These are phyloP conservation scores for Ceratobasidium sp. DNA, from an alignment of 1,284 basidiomycete genomes.

Conservation along the genomic window DNA sequence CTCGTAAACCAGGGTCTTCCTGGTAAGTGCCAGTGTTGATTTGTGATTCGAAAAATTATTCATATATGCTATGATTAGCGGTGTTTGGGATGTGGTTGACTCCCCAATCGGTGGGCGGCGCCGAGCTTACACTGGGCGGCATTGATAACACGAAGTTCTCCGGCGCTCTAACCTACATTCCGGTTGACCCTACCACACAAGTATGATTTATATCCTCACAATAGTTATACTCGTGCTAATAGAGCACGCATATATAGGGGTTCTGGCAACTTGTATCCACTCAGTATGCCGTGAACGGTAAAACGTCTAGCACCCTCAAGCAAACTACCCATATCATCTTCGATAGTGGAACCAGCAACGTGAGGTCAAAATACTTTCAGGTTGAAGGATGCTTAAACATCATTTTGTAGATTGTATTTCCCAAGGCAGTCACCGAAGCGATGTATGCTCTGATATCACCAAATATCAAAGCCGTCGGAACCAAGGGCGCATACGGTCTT, in stretches of 20 bases:
- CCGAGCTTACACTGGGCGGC: slow-evolving; percentile 68
- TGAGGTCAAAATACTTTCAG: slow-evolving; percentile 57
- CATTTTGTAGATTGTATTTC: slow-evolving; percentile 39
- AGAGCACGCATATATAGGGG: slow-evolving; percentile 48
- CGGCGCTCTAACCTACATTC: too few relatives aligned
- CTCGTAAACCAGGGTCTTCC: slow-evolving; percentile 17
- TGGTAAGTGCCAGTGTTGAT: neutral
- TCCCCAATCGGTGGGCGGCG: slow-evolving; percentile 64
- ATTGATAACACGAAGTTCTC: slow-evolving; percentile 50
- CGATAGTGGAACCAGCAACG: slow-evolving; percentile 69
- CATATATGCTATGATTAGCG: slow-evolving; percentile 56
- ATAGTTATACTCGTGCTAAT: too few relatives aligned
- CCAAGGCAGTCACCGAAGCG: slow-evolving; percentile 63
- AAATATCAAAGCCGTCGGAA: slow-evolving; percentile 64
- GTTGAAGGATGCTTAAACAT: neutral
- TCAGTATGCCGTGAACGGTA: slow-evolving; percentile 65
- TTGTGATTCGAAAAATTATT: neutral
- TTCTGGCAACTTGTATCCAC: slow-evolving; percentile 64
- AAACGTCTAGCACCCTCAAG: slow-evolving; percentile 62
- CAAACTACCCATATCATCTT: slow-evolving; percentile 64
- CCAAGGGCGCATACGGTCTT: slow-evolving; percentile 68
- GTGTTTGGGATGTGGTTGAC: slow-evolving; percentile 69
- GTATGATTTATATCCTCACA: too few relatives aligned
- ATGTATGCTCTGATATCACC: slow-evolving; percentile 71
- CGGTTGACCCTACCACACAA: too few relatives aligned